Evolutionary conservation across 2,329 filamentous ascomycete genomes (phyloP).

Genomic region (Colletotrichum magnum): DNA sequence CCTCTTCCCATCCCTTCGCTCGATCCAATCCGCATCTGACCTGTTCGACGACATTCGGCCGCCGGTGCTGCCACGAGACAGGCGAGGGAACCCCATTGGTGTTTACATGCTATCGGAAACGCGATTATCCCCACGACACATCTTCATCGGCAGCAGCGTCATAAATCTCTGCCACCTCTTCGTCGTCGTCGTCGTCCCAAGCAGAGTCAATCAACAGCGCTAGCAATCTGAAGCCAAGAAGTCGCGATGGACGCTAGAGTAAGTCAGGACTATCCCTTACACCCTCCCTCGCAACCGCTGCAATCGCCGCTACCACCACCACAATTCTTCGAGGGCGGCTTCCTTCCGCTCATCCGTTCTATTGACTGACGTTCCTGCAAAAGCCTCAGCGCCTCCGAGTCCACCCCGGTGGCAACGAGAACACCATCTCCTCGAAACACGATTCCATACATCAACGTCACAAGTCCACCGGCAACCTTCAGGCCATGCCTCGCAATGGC

Average conservation of each 20-base stretch:
- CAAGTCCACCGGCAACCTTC: slow-evolving; percentile 81
- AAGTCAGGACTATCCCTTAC: slow-evolving; percentile 27
- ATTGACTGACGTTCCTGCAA: slow-evolving; percentile 29
- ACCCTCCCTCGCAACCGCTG: slow-evolving; percentile 25
- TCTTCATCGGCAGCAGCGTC: slow-evolving; percentile 34
- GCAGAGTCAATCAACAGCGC: slow-evolving; percentile 32
- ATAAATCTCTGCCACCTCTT: slow-evolving; percentile 19
- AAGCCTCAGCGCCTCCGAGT: slow-evolving; percentile 58
- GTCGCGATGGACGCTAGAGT: slow-evolving; percentile 43
- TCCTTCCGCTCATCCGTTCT: background rate
- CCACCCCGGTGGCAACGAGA: slow-evolving; percentile 77
- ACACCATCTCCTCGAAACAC: slow-evolving; percentile 68
- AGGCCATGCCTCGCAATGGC: slow-evolving; percentile 63
- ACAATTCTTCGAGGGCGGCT: slow-evolving; percentile 5
- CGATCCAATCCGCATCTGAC: slow-evolving; percentile 11
- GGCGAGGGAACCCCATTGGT: slow-evolving; percentile 7
- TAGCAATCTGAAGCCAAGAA: slow-evolving; percentile 31
- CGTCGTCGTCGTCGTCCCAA: slow-evolving; percentile 19
- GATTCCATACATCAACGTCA: slow-evolving; percentile 82
- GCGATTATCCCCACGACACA: slow-evolving; percentile 32
- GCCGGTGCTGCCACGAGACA: slow-evolving; percentile 4
- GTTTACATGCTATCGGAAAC: slow-evolving; percentile 35
- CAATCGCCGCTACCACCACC: background rate
- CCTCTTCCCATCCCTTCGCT: slow-evolving; percentile 34
- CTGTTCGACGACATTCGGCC: slow-evolving; percentile 8